phyloP scores from a whole-genome alignment of 2,329 filamentous ascomycete genomes.

The Hypoxylon sp. region DNA sequence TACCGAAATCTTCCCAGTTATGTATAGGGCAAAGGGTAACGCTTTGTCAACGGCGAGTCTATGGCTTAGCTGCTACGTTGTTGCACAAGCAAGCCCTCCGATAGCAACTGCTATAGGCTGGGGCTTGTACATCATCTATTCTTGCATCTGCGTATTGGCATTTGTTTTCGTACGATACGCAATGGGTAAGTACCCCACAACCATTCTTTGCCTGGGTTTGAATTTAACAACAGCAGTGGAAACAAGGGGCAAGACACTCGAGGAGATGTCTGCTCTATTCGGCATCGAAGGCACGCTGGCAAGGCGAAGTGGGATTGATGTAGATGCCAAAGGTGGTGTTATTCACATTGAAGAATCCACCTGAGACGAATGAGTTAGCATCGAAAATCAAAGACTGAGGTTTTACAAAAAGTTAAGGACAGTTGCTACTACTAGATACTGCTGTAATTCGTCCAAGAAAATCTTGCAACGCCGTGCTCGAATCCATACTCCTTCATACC shows the following conservation, averaged over 20 bases:
- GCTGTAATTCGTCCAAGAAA: not conserved
- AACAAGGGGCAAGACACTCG: constrained; percentile 44
- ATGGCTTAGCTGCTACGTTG: constrained; percentile 50
- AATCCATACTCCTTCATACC: not conserved
- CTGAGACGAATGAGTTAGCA: not conserved
- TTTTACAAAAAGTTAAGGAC: not conserved
- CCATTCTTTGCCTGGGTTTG: not conserved
- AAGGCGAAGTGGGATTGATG: constrained; percentile 27
- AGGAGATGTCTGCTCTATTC: constrained; percentile 46
- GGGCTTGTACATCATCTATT: constrained; percentile 51
- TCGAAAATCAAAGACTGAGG: not conserved
- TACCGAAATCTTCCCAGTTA: constrained; percentile 49
- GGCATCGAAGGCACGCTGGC: constrained; percentile 41
- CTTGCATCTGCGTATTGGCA: constrained; percentile 48
- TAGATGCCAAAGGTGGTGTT: constrained; percentile 9
- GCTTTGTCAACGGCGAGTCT: constrained; percentile 50
- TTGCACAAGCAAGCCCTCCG: constrained; percentile 47
- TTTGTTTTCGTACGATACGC: constrained; percentile 51
- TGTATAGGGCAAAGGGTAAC: constrained; percentile 49
- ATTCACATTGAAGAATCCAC: constrained; percentile 13
- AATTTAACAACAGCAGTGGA: constrained; percentile 37
- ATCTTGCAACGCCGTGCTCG: not conserved
- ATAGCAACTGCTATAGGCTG: constrained; percentile 49
- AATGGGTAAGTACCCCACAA: constrained; percentile 35
- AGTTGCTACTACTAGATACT: not conserved